A percentile compares a stretch with the other conserved stretches of the same genome.
Evolutionary conservation across 2,329 filamentous ascomycete genomes (phyloP).

Genomic region (Scopulariopsis brevicaulis): DNA sequence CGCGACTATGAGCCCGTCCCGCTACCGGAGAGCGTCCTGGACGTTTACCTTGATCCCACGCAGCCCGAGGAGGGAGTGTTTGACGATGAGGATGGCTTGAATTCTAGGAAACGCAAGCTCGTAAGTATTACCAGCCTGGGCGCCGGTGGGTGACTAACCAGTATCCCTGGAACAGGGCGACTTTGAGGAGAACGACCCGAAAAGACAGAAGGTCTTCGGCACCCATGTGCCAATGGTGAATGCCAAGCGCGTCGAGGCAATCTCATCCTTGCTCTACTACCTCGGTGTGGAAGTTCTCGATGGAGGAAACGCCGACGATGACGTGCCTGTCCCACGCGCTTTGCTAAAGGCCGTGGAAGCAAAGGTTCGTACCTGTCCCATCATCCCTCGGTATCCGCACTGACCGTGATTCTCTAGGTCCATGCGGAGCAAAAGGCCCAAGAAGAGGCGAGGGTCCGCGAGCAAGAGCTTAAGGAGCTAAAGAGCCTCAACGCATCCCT

Average conservation of each 20-base stretch:
- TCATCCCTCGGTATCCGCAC: background rate
- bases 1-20: constrained; percentile 34
- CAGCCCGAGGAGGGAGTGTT: constrained; percentile 13
- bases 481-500: constrained; percentile 29
- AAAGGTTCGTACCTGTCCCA: constrained; percentile 3
- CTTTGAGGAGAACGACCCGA: background rate
- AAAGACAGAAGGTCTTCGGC: background rate
- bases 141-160: background rate
- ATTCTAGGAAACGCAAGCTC: constrained; percentile 33
- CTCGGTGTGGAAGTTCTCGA: constrained; percentile 3
- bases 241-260: background rate
- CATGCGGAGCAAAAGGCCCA: background rate
- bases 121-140: constrained; percentile 20
- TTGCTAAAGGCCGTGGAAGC: constrained; percentile 6
- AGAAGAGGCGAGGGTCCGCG: constrained; percentile 14
- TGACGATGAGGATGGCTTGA: constrained; percentile 10
- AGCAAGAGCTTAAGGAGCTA: constrained; percentile 25
- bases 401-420: constrained; percentile 1
- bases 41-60: constrained; percentile 29
- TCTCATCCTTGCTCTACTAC: background rate
- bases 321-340: constrained; percentile 9
- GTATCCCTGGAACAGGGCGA: background rate
- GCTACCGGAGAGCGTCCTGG: constrained; percentile 36
- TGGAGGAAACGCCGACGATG: background rate
- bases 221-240: background rate